Percentiles rank a stretch among this genome's conserved stretches.
Evolutionary conservation across 2,329 filamentous ascomycete genomes (phyloP).

Genomic region (Trichoderma breve): DNA sequence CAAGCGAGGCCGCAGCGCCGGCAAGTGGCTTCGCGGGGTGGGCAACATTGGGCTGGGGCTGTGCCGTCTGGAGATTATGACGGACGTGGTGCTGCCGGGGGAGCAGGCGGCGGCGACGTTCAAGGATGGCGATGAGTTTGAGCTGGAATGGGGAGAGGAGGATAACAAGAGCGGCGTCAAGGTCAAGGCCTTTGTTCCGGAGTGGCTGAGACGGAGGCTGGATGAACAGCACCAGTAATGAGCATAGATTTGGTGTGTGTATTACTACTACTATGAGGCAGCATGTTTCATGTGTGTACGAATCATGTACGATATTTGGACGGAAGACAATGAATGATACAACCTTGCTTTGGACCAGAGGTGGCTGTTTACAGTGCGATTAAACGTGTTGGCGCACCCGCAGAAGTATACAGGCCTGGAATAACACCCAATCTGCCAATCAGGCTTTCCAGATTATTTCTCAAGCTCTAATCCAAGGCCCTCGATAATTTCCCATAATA

Average conservation of each 20-base stretch:
- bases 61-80: conserved; percentile 90
- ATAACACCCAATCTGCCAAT: no score
- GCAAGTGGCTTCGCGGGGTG: conserved; percentile 75
- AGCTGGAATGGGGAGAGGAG: conserved; percentile 52
- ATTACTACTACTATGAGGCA: neutral
- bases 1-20: conserved; percentile 67
- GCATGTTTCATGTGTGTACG: neutral
- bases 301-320: neutral
- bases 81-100: conserved; percentile 69
- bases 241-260: neutral
- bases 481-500: no score
- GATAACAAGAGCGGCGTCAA: conserved; percentile 41
- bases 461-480: no score
- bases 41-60: conserved; percentile 86
- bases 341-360: no score
- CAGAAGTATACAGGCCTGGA: neutral
- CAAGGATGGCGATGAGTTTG: conserved; percentile 60
- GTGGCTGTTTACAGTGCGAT: neutral
- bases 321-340: neutral
- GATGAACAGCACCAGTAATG: conserved; percentile 29
- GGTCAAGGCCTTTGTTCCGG: conserved; percentile 80
- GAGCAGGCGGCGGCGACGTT: conserved; percentile 63
- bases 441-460: no score
- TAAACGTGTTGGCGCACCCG: neutral
- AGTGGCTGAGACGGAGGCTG: conserved; percentile 60